These are phyloP conservation scores for Hyaloscypha variabilis DNA, from an alignment of 495 filamentous ascomycete genomes.

Conservation along the genomic window DNA sequence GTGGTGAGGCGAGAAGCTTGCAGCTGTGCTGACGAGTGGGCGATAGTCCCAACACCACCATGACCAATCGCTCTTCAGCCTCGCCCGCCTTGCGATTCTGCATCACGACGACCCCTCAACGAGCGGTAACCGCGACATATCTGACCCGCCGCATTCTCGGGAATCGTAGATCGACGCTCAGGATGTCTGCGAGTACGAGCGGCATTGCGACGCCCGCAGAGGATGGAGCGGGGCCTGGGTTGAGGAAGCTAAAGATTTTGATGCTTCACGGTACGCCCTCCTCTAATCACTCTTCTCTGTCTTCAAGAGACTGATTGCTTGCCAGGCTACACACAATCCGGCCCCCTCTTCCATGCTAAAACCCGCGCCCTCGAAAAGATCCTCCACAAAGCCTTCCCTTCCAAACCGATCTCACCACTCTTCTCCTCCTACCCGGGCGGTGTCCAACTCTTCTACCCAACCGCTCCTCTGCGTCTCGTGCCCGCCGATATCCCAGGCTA, in stretches of 20 bases:
- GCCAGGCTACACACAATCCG: constrained; percentile 87
- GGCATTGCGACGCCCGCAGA: constrained; percentile 13
- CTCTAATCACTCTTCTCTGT: neutral
- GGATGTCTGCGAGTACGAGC: constrained; percentile 13
- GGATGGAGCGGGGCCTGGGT: neutral
- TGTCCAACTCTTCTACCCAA: constrained; percentile 60
- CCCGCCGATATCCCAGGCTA: constrained; percentile 75
- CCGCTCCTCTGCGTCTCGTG: constrained; percentile 60
- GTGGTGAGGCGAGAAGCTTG: too few relatives aligned
- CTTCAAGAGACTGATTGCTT: neutral
- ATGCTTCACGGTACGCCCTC: constrained; percentile 57
- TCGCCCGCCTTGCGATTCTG: constrained; percentile 18
- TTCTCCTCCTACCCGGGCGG: constrained; percentile 37
- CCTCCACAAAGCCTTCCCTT: constrained; percentile 71
- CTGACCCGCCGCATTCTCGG: neutral
- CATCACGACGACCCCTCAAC: constrained; percentile 1
- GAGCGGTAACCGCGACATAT: neutral
- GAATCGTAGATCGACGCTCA: neutral
- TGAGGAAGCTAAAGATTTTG: constrained; percentile 49
- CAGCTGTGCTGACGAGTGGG: neutral
- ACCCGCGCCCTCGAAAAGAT: constrained; percentile 83
- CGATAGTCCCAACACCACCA: neutral
- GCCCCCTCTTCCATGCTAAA: constrained; percentile 84
- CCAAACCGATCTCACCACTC: constrained; percentile 4
- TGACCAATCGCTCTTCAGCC: constrained; percentile 14